Evolutionary conservation across 768 basidiomycete species (phyloP).

Genomic region (Psilocybe azurescens): DNA sequence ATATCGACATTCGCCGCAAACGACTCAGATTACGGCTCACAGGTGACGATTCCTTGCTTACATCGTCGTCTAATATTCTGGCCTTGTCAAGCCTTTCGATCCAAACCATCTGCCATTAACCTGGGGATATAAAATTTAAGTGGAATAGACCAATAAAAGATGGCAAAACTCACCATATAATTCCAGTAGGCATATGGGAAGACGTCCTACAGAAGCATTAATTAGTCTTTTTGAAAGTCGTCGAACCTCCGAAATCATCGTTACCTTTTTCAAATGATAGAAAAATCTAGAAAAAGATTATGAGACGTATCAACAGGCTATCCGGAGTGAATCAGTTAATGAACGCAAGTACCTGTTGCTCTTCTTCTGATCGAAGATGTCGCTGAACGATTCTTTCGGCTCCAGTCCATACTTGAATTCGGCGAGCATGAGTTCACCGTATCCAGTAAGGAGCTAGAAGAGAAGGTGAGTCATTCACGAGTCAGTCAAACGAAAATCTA

Average conservation of each 20-base stretch:
- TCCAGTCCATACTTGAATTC: conserved; percentile 94
- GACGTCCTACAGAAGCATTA: conserved; percentile 45
- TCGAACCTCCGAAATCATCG: conserved; percentile 8
- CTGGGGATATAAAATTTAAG: conserved; percentile 39
- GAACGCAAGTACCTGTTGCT: conserved; percentile 64
- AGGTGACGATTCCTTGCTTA: neutral
- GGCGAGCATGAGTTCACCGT: conserved; percentile 83
- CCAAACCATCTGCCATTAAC: conserved; percentile 54
- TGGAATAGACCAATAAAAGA: neutral
- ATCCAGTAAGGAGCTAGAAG: conserved; percentile 75
- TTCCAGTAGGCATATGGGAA: conserved; percentile 85
- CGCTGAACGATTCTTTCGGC: conserved; percentile 85
- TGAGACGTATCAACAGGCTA: conserved; percentile 8
- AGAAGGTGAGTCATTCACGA: conserved; percentile 10
- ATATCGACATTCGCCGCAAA: too few relatives aligned
- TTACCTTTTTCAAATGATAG: conserved; percentile 88
- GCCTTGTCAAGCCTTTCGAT: conserved; percentile 19
- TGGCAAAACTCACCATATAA: conserved; percentile 54
- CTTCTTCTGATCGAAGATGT: conserved; percentile 74
- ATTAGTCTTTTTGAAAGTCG: conserved; percentile 7
- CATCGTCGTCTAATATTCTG: conserved; percentile 11
- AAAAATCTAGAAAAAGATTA: conserved; percentile 53
- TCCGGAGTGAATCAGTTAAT: neutral
- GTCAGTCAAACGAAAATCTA: conserved; percentile 7
- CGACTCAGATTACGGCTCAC: too few relatives aligned